These are phyloP conservation scores for Penicillium occitanis DNA, from an alignment of 2,329 filamentous ascomycete genomes.

Conservation along the genomic window DNA sequence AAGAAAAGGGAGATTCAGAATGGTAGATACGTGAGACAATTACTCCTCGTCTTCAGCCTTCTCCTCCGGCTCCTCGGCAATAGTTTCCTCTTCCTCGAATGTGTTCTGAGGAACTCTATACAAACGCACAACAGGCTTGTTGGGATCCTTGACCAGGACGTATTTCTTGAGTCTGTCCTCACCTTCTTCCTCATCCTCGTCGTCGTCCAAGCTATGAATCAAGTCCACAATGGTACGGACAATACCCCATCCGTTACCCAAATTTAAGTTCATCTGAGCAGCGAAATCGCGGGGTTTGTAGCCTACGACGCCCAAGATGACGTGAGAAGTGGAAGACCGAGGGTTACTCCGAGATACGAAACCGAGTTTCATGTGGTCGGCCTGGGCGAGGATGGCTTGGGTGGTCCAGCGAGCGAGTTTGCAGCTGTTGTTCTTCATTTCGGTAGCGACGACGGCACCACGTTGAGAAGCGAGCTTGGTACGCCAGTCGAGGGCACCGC, in stretches of 20 bases:
- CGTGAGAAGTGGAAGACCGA: constrained; percentile 87
- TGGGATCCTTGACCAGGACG: constrained; percentile 77
- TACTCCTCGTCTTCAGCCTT: constrained; percentile 58
- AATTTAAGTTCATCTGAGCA: constrained; percentile 93
- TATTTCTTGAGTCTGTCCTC: constrained; percentile 48
- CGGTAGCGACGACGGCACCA: constrained; percentile 94
- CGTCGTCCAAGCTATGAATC: constrained; percentile 39
- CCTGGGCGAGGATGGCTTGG: constrained; percentile 92
- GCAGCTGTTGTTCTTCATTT: constrained; percentile 99
- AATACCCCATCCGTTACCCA: constrained; percentile 98
- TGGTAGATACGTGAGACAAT: neutral
- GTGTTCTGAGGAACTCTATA: constrained; percentile 87
- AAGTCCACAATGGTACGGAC: constrained; percentile 97
- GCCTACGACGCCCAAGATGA: constrained; percentile 90
- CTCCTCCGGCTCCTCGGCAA: constrained; percentile 54
- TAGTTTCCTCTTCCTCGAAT: constrained; percentile 81
- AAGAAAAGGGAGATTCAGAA: neutral
- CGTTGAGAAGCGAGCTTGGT: constrained; percentile 91
- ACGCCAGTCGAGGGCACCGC: constrained; percentile 94
- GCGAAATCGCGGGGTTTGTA: constrained; percentile 99
- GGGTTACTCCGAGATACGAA: constrained; percentile 95
- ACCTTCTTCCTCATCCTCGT: constrained; percentile 37
- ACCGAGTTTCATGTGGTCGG: constrained; percentile 98
- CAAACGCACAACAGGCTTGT: constrained; percentile 90
- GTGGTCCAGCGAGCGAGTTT: constrained; percentile 98